phyloP scores from a whole-genome alignment of 2,329 filamentous ascomycete species.

The Neonectria sp. region DNA sequence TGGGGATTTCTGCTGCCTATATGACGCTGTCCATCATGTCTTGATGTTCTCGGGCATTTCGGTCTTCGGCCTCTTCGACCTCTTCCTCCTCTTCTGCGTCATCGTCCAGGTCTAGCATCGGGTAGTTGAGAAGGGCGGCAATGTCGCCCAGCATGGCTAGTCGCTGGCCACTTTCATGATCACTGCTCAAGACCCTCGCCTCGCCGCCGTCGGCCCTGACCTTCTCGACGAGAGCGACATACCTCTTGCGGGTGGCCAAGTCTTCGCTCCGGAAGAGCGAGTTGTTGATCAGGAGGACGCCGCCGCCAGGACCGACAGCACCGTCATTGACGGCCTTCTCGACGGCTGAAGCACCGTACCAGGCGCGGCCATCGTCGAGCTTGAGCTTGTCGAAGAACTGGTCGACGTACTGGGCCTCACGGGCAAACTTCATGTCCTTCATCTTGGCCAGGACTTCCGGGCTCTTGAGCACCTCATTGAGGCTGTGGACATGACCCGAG shows the following conservation, averaged over 20 bases:
- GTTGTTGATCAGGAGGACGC: slow-evolving; percentile 89
- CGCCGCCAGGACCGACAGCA: slow-evolving; percentile 89
- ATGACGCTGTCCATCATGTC: slow-evolving; percentile 51
- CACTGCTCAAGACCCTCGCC: slow-evolving; percentile 88
- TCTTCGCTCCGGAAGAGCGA: slow-evolving; percentile 88
- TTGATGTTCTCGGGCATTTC: slow-evolving; percentile 45
- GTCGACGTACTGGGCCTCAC: slow-evolving; percentile 88
- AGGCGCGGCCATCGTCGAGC: slow-evolving; percentile 88
- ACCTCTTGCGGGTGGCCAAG: slow-evolving; percentile 81
- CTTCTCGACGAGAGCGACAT: slow-evolving; percentile 88
- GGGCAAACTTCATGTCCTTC: slow-evolving; percentile 88
- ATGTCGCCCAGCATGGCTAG: slow-evolving; percentile 89
- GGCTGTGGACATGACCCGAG: slow-evolving; percentile 87
- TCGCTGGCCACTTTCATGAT: slow-evolving; percentile 93
- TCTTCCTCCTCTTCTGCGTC: slow-evolving; percentile 66
- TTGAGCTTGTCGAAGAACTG: slow-evolving; percentile 84
- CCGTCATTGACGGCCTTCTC: slow-evolving; percentile 87
- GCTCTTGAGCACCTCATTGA: slow-evolving; percentile 89
- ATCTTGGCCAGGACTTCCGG: slow-evolving; percentile 83
- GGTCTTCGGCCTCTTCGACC: slow-evolving; percentile 48
- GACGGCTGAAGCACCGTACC: slow-evolving; percentile 90
- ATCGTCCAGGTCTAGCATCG: slow-evolving; percentile 85
- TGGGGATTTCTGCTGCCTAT: slow-evolving; percentile 36
- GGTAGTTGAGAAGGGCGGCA: slow-evolving; percentile 92
- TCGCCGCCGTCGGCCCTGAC: slow-evolving; percentile 92